Evolutionary conservation across 495 filamentous ascomycete genomes (phyloP), one percentile per base, ranked within the genome.

Genomic region (Tricharina praecox): DNA sequence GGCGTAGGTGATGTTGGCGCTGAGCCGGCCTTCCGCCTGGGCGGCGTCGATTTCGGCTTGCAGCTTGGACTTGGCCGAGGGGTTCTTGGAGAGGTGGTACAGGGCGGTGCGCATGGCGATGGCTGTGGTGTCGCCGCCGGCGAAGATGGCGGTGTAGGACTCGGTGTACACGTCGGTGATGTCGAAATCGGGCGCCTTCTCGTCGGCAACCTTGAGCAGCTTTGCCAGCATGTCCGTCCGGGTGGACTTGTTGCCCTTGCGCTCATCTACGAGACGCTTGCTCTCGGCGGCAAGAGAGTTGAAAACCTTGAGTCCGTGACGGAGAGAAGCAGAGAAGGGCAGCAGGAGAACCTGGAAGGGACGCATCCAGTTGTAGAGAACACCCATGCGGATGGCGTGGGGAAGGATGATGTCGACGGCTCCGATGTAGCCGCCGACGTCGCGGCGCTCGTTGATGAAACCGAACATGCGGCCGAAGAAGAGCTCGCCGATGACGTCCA

Each of bases 51-150:
- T 59, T 52, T 72, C 69, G 23, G 60, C 32, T 23, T 62, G 61
- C 19, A 70, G 63, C 24, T 60, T 62, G 5, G 46, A 30, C 52
- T 65, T 70, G n/a, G 67, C 58, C 15, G 38, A 37, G 3, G 66
- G 66, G 44, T 66, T 62, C 45, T 67, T 68, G 1, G 75, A 61
- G 3, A 70, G 51, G 53, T 70, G 64, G 53, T 76, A 76, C 19
- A 78, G 50, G 11, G 71, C 58, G 0, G 68, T 58, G 37, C 68
- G 62, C 4, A 77, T 55, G 8, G 59, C 58, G 45, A 64, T 72
- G 11, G 71, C 68, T 0, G 70, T 72, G 2, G 74, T 76, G 50
- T 77, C 74, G 18, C 21, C 24, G 10, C 40, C 40, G 10, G 71
- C 71, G 16, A 68, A 59, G 40, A 43, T 43, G 3, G 40, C 40